Evolutionary conservation across 805 yeast species (phyloP).

Genomic region (Wickerhamiella azymoides): DNA sequence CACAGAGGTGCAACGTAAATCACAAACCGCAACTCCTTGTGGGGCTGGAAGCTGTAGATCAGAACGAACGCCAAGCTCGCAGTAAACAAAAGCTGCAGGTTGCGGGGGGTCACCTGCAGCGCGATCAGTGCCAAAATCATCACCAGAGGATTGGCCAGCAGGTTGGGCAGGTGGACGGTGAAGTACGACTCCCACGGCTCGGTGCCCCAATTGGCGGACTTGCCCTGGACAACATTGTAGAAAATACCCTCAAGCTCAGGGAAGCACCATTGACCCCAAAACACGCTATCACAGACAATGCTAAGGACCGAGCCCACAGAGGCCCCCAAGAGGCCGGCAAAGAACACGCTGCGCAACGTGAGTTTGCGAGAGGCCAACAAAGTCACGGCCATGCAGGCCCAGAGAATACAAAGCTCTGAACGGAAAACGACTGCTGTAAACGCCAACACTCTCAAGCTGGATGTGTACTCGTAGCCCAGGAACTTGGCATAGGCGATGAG

Average conservation of each 20-base stretch:
- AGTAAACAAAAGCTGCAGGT: slow-evolving; percentile 33
- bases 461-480: slow-evolving; percentile 35
- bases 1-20: slow-evolving; percentile 60
- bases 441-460: slow-evolving; percentile 40
- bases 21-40: slow-evolving; percentile 90
- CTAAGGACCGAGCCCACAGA: slow-evolving; percentile 38
- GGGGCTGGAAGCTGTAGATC: slow-evolving; percentile 68
- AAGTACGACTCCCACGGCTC: slow-evolving; percentile 66
- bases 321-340: slow-evolving; percentile 36
- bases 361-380: slow-evolving; percentile 33
- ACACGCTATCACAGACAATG: slow-evolving; percentile 49
- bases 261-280: slow-evolving; percentile 49
- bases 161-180: slow-evolving; percentile 34
- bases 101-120: slow-evolving; percentile 12
- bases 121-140: slow-evolving; percentile 32
- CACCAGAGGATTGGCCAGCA: slow-evolving; percentile 26
- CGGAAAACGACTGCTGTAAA: slow-evolving; percentile 59
- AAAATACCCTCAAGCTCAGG: slow-evolving; percentile 67
- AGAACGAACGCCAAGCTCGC: slow-evolving; percentile 44
- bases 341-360: slow-evolving; percentile 14
- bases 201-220: slow-evolving; percentile 68
- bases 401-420: slow-evolving; percentile 48
- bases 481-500: slow-evolving; percentile 39
- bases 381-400: slow-evolving; percentile 32
- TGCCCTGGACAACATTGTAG: slow-evolving; percentile 66